Conservation (phyloP, 306 rosid genomes). For the Castanea sativa region DNA sequence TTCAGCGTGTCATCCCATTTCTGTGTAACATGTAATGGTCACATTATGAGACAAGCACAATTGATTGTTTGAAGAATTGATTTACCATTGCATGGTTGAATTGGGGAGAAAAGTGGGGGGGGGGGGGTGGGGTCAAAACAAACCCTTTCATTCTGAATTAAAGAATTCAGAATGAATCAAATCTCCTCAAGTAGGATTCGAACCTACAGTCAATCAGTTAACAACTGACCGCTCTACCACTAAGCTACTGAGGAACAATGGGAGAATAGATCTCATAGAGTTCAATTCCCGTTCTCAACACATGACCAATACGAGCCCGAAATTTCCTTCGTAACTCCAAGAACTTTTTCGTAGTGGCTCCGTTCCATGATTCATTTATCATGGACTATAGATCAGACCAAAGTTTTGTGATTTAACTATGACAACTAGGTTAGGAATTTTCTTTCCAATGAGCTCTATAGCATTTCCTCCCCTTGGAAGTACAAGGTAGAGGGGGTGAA, state of each 20-base stretch:
- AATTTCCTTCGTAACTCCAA: background rate
- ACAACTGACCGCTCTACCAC: too few relatives aligned
- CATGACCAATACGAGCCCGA: constrained; percentile 6
- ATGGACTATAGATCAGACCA: background rate
- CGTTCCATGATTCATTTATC: background rate
- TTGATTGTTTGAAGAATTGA: background rate
- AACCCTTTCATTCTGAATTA: too few relatives aligned
- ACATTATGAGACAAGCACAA: background rate
- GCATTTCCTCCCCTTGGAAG: too few relatives aligned
- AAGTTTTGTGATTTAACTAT: background rate
- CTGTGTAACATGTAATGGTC: background rate
- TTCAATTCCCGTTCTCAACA: background rate
- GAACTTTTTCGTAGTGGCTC: background rate
- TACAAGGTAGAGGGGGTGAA: too few relatives aligned
- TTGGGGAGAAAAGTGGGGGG: background rate
- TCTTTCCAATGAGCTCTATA: too few relatives aligned
- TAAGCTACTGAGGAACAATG: background rate
- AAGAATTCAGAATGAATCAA: background rate
- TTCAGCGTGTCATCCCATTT: background rate
- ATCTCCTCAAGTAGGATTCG: too few relatives aligned
- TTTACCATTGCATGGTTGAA: background rate
- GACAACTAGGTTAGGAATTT: background rate
- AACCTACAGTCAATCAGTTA: too few relatives aligned
- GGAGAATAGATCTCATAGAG: background rate
- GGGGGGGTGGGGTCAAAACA: too few relatives aligned